phyloP scores from a whole-genome alignment of 345 rosid genomes.

The Citrus maxima region DNA sequence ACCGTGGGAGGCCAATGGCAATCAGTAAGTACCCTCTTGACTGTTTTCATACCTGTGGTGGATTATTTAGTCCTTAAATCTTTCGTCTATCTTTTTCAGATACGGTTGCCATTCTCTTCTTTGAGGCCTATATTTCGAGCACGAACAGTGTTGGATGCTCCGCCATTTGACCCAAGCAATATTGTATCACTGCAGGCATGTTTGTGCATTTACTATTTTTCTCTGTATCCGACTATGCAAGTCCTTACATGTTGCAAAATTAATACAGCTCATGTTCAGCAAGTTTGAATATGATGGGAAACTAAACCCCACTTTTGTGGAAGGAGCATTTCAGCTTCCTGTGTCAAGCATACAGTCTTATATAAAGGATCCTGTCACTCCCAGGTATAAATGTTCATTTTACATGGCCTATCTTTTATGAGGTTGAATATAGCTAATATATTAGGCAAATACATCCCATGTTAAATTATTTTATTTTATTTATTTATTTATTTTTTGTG shows the following conservation, averaged over 20 bases:
- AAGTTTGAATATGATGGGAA: slow-evolving; percentile 95
- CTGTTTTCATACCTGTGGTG: not conserved
- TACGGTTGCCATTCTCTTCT: slow-evolving; percentile 73
- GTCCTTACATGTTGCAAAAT: not conserved
- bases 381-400: slow-evolving; percentile 46
- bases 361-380: slow-evolving; percentile 72
- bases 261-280: slow-evolving; percentile 91
- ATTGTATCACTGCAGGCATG: slow-evolving; percentile 78
- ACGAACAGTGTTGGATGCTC: slow-evolving; percentile 64
- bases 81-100: slow-evolving; percentile 29
- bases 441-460: not conserved
- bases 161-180: slow-evolving; percentile 69
- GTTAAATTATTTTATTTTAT: not conserved
- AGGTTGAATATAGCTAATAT: not conserved
- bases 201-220: slow-evolving; percentile 1
- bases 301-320: slow-evolving; percentile 79
- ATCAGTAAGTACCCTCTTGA: slow-evolving; percentile 46
- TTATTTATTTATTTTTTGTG: not conserved
- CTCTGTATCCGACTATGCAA: not conserved
- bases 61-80: not conserved
- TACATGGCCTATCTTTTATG: not conserved
- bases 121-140: slow-evolving; percentile 90
- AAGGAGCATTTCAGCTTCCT: slow-evolving; percentile 88
- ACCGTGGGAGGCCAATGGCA: slow-evolving; percentile 84
- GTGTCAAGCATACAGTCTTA: slow-evolving; percentile 59